Base-by-base conservation (phyloP, 495 filamentous ascomycete species). In the Daldinia caldariorum region DNA sequence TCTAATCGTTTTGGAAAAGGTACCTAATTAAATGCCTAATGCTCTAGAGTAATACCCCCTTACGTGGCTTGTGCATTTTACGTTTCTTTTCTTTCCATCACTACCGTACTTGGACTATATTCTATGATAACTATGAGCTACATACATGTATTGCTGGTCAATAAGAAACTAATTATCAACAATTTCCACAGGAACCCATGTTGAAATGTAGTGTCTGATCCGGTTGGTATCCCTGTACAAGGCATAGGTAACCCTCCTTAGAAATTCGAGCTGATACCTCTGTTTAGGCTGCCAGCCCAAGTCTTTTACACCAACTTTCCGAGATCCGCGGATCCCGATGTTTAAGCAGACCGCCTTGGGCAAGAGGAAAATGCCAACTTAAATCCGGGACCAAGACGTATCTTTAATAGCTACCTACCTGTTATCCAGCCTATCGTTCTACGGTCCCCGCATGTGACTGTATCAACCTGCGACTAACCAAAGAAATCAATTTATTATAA, bases 251-350 rank as follows among this genome's bases (percentile, higher is more conserved):
- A 9, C 13, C 14, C 12, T 60, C 14, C 26, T 14, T 35, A 41
- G n/a, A 32, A 26, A 56, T 47, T 7, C 58, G 26, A 58, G 43
- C 67, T 66, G 29, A 66, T 58, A 22, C 8, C n/a, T n/a, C n/a
- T 50, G 16, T 50, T 26, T 16, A 62, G 58, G 45, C 20, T 47
- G 14, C 16, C 39, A 39, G 61, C 26, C 35, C 43, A 47, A 12
- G 18, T 9, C 4, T 47, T 47, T 47, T 47, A 47, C 32, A 53
- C 10, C 57, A 31, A 16, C 20, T 9, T 9, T 45, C 29, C 63
- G 63, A 63, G 22, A 29, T 39, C 69, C 69, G 69, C 69, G 69
- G 69, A 32, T 34, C 13, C 69, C 69, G 69, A 67, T 34, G 12
- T 45, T 59, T 58, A 63, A 16, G 29, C 39, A 59, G 51, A 34